Evolutionary conservation across 306 rosid species (phyloP).

Genomic region (Parietaria judaica): DNA sequence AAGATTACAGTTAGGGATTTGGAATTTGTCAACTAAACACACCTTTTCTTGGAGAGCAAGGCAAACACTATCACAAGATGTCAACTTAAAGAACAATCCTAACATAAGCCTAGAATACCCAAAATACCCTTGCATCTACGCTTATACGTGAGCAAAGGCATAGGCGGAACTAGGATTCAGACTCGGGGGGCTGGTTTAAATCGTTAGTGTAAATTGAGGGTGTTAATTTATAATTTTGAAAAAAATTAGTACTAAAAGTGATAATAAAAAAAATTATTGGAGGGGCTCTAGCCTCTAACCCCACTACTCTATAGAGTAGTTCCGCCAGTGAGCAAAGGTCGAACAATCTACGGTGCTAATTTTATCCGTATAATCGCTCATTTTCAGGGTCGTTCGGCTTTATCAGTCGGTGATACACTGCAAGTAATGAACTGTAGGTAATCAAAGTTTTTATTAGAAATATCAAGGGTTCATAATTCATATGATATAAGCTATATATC

Average conservation of each 20-base stretch:
- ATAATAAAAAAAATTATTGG: too few relatives aligned
- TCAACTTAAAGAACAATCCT: too few relatives aligned
- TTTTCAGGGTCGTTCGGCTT: conserved; percentile 58
- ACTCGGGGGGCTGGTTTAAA: too few relatives aligned
- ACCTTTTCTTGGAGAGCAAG: too few relatives aligned
- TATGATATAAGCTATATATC: conserved; percentile 13
- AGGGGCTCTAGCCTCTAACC: background rate
- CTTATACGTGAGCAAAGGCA: too few relatives aligned
- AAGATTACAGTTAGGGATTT: background rate
- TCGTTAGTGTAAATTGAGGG: too few relatives aligned
- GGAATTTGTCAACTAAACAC: background rate
- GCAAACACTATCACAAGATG: too few relatives aligned
- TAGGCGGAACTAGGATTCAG: too few relatives aligned
- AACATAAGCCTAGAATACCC: too few relatives aligned
- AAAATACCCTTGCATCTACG: too few relatives aligned
- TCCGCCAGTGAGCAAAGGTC: conserved; percentile 13
- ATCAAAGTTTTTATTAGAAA: conserved; percentile 10
- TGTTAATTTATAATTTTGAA: too few relatives aligned
- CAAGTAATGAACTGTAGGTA: conserved; percentile 64
- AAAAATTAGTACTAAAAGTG: too few relatives aligned
- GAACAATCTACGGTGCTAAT: background rate
- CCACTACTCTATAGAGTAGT: background rate
- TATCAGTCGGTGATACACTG: conserved; percentile 58
- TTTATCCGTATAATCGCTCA: conserved; percentile 16
- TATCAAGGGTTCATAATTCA: background rate